These are phyloP conservation scores for Pontederia paniculata DNA, from an alignment of 176 grass and related monocot genomes.

Conservation along the genomic window DNA sequence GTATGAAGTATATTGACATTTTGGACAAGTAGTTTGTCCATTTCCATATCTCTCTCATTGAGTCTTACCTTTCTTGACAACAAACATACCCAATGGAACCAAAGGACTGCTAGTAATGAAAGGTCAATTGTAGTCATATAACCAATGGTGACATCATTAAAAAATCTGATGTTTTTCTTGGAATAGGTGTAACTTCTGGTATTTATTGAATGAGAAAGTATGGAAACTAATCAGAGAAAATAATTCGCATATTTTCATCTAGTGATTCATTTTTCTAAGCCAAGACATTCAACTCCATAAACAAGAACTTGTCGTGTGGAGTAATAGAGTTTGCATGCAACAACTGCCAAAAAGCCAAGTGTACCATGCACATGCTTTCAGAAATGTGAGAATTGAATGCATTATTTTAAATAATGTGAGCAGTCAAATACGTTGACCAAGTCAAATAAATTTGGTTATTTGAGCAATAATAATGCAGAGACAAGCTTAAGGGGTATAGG, in stretches of 20 bases:
- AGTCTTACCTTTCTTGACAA: constrained; percentile 70
- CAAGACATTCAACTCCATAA: no score
- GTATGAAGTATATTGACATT: constrained; percentile 30
- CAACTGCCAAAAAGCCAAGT: constrained; percentile 86
- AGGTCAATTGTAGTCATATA: constrained; percentile 87
- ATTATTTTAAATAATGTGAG: no score
- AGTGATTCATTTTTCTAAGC: no score
- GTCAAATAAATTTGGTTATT: no score
- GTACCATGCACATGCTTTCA: no score
- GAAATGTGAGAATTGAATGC: no score
- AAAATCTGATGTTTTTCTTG: constrained; percentile 61
- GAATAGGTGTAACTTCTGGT: constrained; percentile 49
- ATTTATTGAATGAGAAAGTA: no score
- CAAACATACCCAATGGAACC: constrained; percentile 82
- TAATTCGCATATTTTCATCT: constrained; percentile 2
- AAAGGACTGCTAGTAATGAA: constrained; percentile 49
- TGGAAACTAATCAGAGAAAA: not conserved
- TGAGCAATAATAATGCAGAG: no score
- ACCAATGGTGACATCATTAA: constrained; percentile 81
- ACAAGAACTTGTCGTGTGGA: constrained; percentile 44
- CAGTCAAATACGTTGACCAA: no score
- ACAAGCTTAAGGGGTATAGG: no score
- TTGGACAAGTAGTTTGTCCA: constrained; percentile 57
- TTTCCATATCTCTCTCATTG: constrained; percentile 56
- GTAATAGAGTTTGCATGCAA: constrained; percentile 45